A percentile compares a stretch with the other conserved stretches of the same genome.
These are phyloP conservation scores for Conticribra guillardii DNA, from an alignment of 108 stramenopile species.

Conservation along the genomic window DNA sequence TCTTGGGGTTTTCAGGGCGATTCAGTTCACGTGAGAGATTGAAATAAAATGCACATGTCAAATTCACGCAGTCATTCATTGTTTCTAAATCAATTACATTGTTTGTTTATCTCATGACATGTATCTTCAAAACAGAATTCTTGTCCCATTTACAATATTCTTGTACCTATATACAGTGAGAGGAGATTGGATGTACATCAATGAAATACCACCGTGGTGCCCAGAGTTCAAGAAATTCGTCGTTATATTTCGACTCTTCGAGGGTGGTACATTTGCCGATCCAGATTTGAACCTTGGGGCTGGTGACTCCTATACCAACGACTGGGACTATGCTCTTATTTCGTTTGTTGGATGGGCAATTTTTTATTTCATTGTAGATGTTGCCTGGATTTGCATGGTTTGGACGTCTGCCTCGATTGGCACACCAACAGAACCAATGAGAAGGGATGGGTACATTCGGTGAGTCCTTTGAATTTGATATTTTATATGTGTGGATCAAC, in stretches of 20 bases:
- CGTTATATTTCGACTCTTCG: background rate
- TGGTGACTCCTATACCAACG: background rate
- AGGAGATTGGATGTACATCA: background rate
- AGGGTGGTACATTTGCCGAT: background rate
- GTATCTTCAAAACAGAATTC: too few relatives aligned
- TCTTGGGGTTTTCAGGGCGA: constrained; percentile 4
- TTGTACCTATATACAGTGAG: background rate
- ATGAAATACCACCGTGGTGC: constrained; percentile 4
- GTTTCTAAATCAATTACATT: too few relatives aligned
- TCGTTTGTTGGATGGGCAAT: background rate
- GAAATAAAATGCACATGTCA: background rate
- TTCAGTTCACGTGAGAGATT: constrained; percentile 19
- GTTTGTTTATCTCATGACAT: too few relatives aligned
- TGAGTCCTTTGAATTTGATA: background rate
- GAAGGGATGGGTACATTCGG: constrained; percentile 4
- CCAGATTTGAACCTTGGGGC: background rate
- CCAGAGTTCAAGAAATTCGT: background rate
- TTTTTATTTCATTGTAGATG: background rate
- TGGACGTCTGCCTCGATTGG: constrained; percentile 11
- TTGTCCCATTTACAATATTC: background rate
- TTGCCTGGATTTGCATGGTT: constrained; percentile 12
- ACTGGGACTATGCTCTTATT: background rate
- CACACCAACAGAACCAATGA: constrained; percentile 13
- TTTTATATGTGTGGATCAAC: background rate
- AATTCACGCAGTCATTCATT: background rate